These are phyloP conservation scores for Coemansia sp. DNA, from an alignment of 371 early-diverging fungal genomes.

Conservation along the genomic window DNA sequence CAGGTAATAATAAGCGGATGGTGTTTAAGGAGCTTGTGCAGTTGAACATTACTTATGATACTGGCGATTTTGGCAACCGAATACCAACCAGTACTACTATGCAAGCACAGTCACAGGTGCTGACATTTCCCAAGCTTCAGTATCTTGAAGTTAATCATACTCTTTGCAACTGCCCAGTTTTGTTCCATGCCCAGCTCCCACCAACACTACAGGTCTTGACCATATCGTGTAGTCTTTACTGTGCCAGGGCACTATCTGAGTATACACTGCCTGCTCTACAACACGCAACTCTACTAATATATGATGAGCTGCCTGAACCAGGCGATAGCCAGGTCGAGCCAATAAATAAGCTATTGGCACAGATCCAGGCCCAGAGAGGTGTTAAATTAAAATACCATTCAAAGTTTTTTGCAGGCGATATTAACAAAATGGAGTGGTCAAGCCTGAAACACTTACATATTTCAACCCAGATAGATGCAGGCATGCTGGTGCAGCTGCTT, in stretches of 20 bases:
- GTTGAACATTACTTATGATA: not conserved
- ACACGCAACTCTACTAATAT: not conserved
- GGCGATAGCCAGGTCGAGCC: too few relatives aligned
- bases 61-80: too few relatives aligned
- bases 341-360: too few relatives aligned
- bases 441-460: not conserved
- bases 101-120: not conserved
- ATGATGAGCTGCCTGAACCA: not conserved
- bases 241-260: not conserved
- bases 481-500: not conserved
- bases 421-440: not conserved
- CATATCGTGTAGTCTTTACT: not conserved
- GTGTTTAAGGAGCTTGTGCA: not conserved
- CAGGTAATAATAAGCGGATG: not conserved
- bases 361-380: too few relatives aligned
- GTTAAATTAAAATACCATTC: too few relatives aligned
- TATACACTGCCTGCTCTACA: not conserved
- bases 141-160: not conserved
- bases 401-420: too few relatives aligned
- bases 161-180: not conserved
- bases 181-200: not conserved
- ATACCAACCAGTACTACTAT: not conserved
- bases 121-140: constrained; percentile 4
- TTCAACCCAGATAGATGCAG: not conserved
- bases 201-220: not conserved